Evolutionary conservation across 495 filamentous ascomycete species (phyloP), one percentile per base, ranked within the genome.

Genomic region (Pseudoneurospora amorphoporcata): DNA sequence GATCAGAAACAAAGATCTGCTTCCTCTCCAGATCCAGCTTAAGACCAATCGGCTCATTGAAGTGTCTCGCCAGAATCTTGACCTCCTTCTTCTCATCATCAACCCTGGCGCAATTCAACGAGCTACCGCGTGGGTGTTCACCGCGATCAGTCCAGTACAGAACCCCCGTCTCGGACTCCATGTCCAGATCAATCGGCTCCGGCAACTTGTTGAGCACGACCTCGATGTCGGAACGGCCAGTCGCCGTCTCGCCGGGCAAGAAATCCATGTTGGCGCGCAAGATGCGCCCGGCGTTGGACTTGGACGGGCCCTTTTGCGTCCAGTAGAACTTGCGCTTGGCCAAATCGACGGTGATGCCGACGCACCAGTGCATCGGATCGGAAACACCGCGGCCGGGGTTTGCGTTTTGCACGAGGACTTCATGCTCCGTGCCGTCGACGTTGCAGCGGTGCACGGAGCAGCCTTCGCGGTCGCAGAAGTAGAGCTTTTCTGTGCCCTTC

Each of bases 71-170:
- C 3, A 77, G 29, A 23, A 77, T 73, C 71, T 73, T 40, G 32
- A 68, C 41, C 39, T 71, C 38, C 47, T 53, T 68, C 4, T 53
- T 68, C 4, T 58, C 72, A 5, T n/a, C 68, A 8, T 40, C 70
- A 2, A 70, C 68, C 19, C 9, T 16, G n/a, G 71, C 72, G 35
- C 70, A 38, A 75, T 85, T 86, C 72, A 88, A 68, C 39, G 82
- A 83, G 74, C 84, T 84, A 0, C 87, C 86, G 0, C 77, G 45
- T 0, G 85, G 85, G 8, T 81, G 79, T 76, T 89, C 86, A 1
- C 87, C 87, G 1, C 86, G 82, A 73, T 88, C 86, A 0, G 87
- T 87, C 88, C 86, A 88, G 74, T 87, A 88, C 37, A 88, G 72
- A 19, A 69, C 76, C 29, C 79, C 72, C 1, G 69, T 72, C 17